Evolutionary conservation across 2,329 filamentous ascomycete species (phyloP).

Genomic region (Colletotrichum neosansevieriae): DNA sequence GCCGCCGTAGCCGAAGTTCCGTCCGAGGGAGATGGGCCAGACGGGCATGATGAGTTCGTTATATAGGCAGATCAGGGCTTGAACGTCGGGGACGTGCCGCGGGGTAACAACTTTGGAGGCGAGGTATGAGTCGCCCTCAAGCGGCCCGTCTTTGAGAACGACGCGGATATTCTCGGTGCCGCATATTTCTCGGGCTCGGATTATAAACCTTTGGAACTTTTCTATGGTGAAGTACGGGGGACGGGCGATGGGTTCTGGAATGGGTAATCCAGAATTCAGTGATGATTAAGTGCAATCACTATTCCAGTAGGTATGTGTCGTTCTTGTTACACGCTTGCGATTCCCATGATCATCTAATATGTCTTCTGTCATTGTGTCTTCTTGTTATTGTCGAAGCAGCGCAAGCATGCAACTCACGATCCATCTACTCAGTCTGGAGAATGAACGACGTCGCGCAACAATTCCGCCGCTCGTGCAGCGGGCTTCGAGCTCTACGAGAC

Average conservation of each 20-base stretch:
- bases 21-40: conserved; percentile 53
- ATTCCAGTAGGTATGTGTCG: too few species aligned
- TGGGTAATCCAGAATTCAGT: neutral
- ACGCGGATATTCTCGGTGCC: conserved; percentile 44
- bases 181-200: conserved; percentile 40
- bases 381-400: neutral
- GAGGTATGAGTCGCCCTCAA: conserved; percentile 44
- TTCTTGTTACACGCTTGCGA: neutral
- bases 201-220: conserved; percentile 44
- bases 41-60: conserved; percentile 52
- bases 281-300: too few species aligned
- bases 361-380: neutral
- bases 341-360: neutral
- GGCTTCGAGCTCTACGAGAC: neutral
- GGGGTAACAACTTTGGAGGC: conserved; percentile 52
- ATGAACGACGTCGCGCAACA: neutral
- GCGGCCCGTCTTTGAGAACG: conserved; percentile 28
- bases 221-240: conserved; percentile 36
- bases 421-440: neutral
- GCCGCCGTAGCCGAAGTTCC: conserved; percentile 58
- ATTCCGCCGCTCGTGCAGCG: neutral
- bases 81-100: conserved; percentile 56
- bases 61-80: conserved; percentile 52
- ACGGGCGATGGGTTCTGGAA: conserved; percentile 25
- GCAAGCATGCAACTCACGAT: conserved; percentile 2